These are phyloP conservation scores for Teratosphaeria nubilosa DNA, from an alignment of 2,329 filamentous ascomycete species.

Conservation along the genomic window DNA sequence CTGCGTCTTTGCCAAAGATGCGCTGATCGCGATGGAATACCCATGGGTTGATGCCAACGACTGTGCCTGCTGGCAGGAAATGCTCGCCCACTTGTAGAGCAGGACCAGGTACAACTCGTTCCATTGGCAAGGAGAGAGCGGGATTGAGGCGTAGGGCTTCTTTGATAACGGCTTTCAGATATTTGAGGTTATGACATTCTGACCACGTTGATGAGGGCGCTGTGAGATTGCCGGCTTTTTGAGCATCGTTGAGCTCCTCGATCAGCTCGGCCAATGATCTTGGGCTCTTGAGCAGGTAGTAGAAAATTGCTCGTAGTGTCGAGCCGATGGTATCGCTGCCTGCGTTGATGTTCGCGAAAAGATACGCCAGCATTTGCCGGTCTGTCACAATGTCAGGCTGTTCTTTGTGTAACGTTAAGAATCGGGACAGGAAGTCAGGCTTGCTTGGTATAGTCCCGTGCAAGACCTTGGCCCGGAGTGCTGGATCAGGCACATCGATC, in stretches of 20 bases:
- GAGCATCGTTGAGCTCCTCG: constrained; percentile 8
- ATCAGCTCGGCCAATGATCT: not conserved
- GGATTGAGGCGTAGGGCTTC: constrained; percentile 17
- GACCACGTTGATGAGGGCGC: constrained; percentile 15
- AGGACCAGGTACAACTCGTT: constrained; percentile 10
- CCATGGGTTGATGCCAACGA: constrained; percentile 36
- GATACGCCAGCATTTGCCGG: constrained; percentile 13
- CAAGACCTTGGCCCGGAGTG: constrained; percentile 12
- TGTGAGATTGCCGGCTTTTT: constrained; percentile 7
- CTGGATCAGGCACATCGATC: constrained; percentile 9
- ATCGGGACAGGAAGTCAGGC: constrained; percentile 20
- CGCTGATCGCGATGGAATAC: constrained; percentile 31
- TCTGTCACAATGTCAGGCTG: constrained; percentile 17
- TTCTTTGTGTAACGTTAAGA: constrained; percentile 16
- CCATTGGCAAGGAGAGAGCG: constrained; percentile 13
- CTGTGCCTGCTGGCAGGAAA: constrained; percentile 29
- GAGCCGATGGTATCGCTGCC: constrained; percentile 34
- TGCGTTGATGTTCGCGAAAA: constrained; percentile 20
- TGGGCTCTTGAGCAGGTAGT: constrained; percentile 23
- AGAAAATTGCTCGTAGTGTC: constrained; percentile 30
- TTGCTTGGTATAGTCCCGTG: constrained; percentile 16
- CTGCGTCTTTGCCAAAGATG: constrained; percentile 27
- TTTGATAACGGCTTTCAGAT: constrained; percentile 17
- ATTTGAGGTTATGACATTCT: constrained; percentile 12
- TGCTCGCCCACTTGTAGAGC: constrained; percentile 10